Base-by-base conservation (phyloP, 495 filamentous ascomycete species). In the Filosporella fistucella region DNA sequence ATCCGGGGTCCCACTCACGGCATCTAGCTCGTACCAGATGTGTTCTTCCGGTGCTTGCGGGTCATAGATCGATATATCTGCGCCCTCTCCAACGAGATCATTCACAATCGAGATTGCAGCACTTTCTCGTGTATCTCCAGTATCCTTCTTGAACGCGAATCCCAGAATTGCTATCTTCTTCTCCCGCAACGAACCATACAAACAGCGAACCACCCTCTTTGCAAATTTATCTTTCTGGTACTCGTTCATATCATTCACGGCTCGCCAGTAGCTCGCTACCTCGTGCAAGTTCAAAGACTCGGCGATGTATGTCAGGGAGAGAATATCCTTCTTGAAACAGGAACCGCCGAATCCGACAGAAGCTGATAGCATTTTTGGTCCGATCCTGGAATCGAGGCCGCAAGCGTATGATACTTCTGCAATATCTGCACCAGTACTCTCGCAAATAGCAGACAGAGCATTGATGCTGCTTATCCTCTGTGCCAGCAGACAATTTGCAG, bases 391-490 rank as follows among this genome's bases (percentile, higher is more conserved):
- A 60, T 91, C 87, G 17, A 79, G 63, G 6, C 87, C 87, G 44
- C 83, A 71, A 17, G 80, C 76, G 25, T 75, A 65, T 38, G 80
- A 73, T 8, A 91, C 75, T 52, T 90, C 84, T 39, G 84, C 75
- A 16, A 91, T 72, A 32, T 89, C 80, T 3, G 87, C 86, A 25
- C 87, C 87, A 6, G 82, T 82, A 33, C 71, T 72, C 62, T 91
- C 87, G 59, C 87, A 91, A 43, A 88, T 84, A 16, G 84, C 83
- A 33, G 75, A 81, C 44, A 90, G 75, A n/a, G 85, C 77, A 63
- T 91, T 91, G 60, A 89, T 82, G 64, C 82, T 88, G 64, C 82
- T 87, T 56, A 91, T 88, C n/a, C 87, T 76, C 59, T 91, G 87
- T 1, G 87, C 87, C 28, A 91, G 68, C 70, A 91, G 78, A 5